Percentiles rank a stretch among this genome's conserved stretches.
phyloP scores from a whole-genome alignment of 805 yeast species.

The Saturnispora dispora region DNA sequence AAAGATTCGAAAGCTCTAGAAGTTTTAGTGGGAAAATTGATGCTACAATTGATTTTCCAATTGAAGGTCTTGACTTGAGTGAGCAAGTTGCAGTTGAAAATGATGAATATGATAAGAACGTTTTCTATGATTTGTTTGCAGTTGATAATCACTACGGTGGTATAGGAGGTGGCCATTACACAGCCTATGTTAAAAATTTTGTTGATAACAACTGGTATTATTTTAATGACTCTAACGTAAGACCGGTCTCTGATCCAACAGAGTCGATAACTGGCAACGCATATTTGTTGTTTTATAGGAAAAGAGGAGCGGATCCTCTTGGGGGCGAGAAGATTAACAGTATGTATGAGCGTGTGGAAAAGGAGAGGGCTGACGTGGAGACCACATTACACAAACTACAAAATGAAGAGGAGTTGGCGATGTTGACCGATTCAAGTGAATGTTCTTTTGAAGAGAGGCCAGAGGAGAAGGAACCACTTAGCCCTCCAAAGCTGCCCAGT shows the following conservation, averaged over 20 bases:
- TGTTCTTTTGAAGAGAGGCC: background rate
- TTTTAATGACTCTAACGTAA: conserved; percentile 77
- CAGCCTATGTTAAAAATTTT: conserved; percentile 78
- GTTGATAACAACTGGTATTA: conserved; percentile 78
- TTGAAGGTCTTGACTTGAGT: conserved; percentile 67
- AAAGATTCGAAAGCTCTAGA: conserved; percentile 77
- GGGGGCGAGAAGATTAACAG: conserved; percentile 41
- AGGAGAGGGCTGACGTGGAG: conserved; percentile 11
- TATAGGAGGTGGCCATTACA: conserved; percentile 95
- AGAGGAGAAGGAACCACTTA: background rate
- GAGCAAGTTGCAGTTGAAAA: conserved; percentile 36
- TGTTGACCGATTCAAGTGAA: conserved; percentile 5
- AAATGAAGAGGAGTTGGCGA: background rate
- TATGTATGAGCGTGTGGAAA: conserved; percentile 33
- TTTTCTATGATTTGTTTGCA: conserved; percentile 77
- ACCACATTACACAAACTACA: conserved; percentile 3
- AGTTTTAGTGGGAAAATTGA: conserved; percentile 86
- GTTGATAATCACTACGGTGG: conserved; percentile 97
- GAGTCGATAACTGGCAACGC: conserved; percentile 70
- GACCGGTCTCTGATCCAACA: conserved; percentile 44
- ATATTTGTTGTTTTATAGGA: conserved; percentile 75
- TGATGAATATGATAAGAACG: conserved; percentile 26
- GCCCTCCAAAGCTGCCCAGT: background rate
- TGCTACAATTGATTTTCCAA: conserved; percentile 78
- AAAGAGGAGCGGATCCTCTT: conserved; percentile 32